Evolutionary conservation across 768 basidiomycete species (phyloP), one percentile per base, ranked within the genome.

Genomic region (Gymnopilus junonius): DNA sequence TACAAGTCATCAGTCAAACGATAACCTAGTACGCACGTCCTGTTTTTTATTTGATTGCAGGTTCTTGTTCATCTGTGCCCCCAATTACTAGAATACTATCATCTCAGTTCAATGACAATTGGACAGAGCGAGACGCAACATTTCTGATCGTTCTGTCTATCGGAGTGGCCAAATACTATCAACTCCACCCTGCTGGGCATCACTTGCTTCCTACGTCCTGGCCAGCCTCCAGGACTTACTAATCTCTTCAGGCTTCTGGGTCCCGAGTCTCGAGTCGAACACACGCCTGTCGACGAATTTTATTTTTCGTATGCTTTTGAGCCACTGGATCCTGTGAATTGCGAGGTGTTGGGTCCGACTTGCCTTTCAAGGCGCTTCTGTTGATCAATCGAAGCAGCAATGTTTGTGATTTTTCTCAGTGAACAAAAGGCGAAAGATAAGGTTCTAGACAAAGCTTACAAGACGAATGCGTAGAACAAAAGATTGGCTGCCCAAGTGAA

Each of bases 241-340:
- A 23, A 20, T 11, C 54, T 39, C 54, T 35, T 55, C 37, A 55
- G 23, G 35, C 31, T 32, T 15, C 31, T 29, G 48, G 12, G 27
- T 29, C 48, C 5, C 14, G 29, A 32, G 4, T 29, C 46, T 50
- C 25, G 46, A 50, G 11, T 21, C 25, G 14, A 12, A 29, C 54
- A 55, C 54, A 55, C 54, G 54, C 54, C n/a, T 55, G 54, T 55
- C 54, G 8, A 5, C 54, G 40, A 37, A 54, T 55, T 23, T 55
- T 55, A 55, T 40, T 40, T 40, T 17, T 15, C 37, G 14, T 55
- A 12, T 12, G n/a, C n/a, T 21, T 55, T 35, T 25, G 54, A 55
- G 17, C 37, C 21, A 2, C 27, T 55, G 23, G 37, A 29, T 25
- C 35, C 35, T 55, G 37, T 35, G 37, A 27, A 42, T n/a, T 35